Conservation (phyloP, 2,329 filamentous ascomycete genomes). For the Colletotrichum tropicicola region DNA sequence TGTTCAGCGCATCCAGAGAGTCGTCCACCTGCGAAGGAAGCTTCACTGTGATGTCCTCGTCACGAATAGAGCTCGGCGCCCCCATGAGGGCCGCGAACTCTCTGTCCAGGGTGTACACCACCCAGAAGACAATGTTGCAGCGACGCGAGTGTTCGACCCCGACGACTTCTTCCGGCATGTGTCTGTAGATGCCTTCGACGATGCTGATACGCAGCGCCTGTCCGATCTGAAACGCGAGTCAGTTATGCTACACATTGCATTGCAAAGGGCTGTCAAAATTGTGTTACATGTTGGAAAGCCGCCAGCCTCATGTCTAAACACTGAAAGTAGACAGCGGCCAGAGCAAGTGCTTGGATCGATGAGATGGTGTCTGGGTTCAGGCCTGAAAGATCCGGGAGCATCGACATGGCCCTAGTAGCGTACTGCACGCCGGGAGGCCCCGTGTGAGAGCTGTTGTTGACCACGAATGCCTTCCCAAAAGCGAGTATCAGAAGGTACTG, state of each 20-base stretch:
- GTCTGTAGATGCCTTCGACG: constrained; percentile 36
- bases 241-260: constrained; percentile 22
- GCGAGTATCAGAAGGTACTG: constrained; percentile 43
- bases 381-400: constrained; percentile 46
- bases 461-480: constrained; percentile 42
- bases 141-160: constrained; percentile 25
- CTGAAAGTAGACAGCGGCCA: constrained; percentile 49
- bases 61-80: constrained; percentile 28
- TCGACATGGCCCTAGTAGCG: constrained; percentile 46
- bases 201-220: constrained; percentile 43
- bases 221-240: constrained; percentile 36
- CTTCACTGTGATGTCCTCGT: constrained; percentile 31
- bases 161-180: constrained; percentile 30
- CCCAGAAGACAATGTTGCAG: constrained; percentile 32
- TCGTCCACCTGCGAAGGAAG: constrained; percentile 23
- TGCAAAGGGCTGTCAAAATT: constrained; percentile 31
- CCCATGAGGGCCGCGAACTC: constrained; percentile 30
- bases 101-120: constrained; percentile 28
- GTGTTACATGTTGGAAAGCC: constrained; percentile 49
- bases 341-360: constrained; percentile 42
- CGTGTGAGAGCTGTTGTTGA: constrained; percentile 35
- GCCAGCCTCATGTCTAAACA: constrained; percentile 49
- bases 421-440: constrained; percentile 47
- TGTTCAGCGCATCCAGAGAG: constrained; percentile 28
- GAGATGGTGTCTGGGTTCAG: constrained; percentile 40